Conservation (phyloP, 495 filamentous ascomycete species). For the Aspergillus avenaceus region DNA sequence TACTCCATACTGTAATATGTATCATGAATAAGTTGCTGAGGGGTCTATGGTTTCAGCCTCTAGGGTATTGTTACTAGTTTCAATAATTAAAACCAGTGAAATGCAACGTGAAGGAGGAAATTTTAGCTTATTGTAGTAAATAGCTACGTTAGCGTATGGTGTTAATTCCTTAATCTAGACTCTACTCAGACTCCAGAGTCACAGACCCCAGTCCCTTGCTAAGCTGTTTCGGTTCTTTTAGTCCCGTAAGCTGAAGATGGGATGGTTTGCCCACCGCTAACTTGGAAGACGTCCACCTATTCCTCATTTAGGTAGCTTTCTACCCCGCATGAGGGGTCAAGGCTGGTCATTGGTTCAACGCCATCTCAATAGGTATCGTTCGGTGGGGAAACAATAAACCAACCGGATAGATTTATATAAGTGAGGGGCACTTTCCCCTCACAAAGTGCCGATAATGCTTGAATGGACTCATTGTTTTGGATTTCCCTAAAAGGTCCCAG, state of each 20-base stretch:
- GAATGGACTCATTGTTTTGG: neutral
- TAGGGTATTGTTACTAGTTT: no score
- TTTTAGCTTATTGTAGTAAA: neutral
- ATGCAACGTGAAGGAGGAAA: neutral
- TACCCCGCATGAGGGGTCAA: conserved; percentile 3
- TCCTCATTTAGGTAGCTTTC: neutral
- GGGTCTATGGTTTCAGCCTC: no score
- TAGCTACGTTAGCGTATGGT: neutral
- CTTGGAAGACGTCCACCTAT: neutral
- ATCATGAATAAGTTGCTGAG: no score
- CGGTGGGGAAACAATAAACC: no score
- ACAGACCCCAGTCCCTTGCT: no score
- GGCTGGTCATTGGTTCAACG: neutral
- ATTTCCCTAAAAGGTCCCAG: neutral
- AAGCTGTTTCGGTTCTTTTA: no score
- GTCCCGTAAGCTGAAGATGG: no score
- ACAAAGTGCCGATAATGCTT: neutral
- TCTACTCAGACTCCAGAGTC: no score
- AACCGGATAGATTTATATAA: no score
- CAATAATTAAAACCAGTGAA: no score
- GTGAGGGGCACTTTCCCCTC: neutral
- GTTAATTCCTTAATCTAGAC: neutral
- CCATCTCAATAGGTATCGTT: no score
- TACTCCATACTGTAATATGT: no score
- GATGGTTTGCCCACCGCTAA: neutral